Percentiles rank a stretch among this genome's conserved stretches.
These are phyloP conservation scores for Arabis alpina DNA, from an alignment of 345 rosid species.

Conservation along the genomic window DNA sequence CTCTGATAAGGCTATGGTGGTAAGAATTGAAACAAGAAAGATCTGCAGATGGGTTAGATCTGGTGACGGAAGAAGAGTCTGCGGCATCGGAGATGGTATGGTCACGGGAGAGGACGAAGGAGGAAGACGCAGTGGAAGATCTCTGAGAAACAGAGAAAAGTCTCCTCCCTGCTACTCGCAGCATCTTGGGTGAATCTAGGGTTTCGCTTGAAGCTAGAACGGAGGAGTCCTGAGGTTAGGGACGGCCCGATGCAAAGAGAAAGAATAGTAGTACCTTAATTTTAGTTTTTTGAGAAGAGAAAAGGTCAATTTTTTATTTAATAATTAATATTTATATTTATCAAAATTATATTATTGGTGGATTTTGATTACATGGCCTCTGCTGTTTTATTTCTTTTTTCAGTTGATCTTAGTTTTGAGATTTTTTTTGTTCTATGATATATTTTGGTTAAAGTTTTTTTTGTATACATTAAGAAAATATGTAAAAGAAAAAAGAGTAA, in stretches of 20 bases:
- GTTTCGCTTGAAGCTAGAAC: conserved; percentile 29
- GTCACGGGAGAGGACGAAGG: conserved; percentile 46
- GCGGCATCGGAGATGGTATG: conserved; percentile 36
- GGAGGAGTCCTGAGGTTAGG: conserved; percentile 22
- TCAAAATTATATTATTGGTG: not conserved
- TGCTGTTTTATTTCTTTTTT: not conserved
- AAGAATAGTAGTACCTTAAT: conserved; percentile 15
- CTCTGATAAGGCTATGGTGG: conserved; percentile 57
- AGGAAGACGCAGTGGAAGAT: conserved; percentile 45
- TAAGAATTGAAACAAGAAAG: conserved; percentile 42
- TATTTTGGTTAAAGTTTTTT: too few relatives aligned
- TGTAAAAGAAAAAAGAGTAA: too few relatives aligned
- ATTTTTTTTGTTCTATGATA: too few relatives aligned
- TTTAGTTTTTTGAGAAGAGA: not conserved
- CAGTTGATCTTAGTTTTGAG: too few relatives aligned
- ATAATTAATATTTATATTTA: not conserved
- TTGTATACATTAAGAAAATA: too few relatives aligned
- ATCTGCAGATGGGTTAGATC: conserved; percentile 42
- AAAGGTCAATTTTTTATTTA: conserved; percentile 14
- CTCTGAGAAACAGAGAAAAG: conserved; percentile 57
- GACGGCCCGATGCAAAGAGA: conserved; percentile 29
- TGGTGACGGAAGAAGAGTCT: conserved; percentile 31
- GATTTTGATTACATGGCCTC: not conserved
- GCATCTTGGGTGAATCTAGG: conserved; percentile 55
- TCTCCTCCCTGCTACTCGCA: conserved; percentile 82